Evolutionary conservation across 352 stramenopile genomes (phyloP), one percentile per base, ranked within the genome.

Genomic region (Thalassiosira livingstoniorum): DNA sequence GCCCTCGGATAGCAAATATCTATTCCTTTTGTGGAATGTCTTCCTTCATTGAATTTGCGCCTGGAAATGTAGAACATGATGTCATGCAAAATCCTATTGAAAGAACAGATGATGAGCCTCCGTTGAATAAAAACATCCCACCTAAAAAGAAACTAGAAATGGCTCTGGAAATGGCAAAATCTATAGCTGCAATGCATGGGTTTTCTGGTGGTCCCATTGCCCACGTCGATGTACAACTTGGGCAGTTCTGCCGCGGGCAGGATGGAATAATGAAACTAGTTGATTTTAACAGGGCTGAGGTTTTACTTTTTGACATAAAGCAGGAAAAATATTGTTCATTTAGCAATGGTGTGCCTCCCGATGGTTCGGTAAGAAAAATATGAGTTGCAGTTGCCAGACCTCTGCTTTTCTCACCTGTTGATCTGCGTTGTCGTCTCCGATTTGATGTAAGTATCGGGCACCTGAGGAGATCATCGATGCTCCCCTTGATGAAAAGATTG

Each of bases 261-360:
- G 75, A 91, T 55, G 87, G 81, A 32, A 85, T 74, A 27, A 85
- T 94, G 1, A 93, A 92, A 69, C 64, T 94, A 10, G 79, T 92
- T 23, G 90, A 94, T 63, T 94, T 92, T 65, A 94, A 94, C 53
- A 70, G 88, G 68, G 90, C 88, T 23, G 90, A 93, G 68, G 70
- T 85, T 43, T 82, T 92, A 68, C 54, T 93, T 3, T 94, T 70
- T 54, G 83, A 92, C 71, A 70, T 87, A 27, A 42, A 91, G 29
- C 39, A 83, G 11, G 58, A 86, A 29, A 47, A 90, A 67, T 94
- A 94, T 67, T 94, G 90, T 64, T 74, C 53, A 27, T 72, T 72
- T 32, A 47, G 51, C 2, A 82, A 82, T 35, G 75, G 75, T n/a
- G n/a, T 64, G 0, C 57, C 79, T 45, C 3, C 64, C 27, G 69